Evolutionary conservation across 495 filamentous ascomycete species (phyloP), one percentile per base, ranked within the genome.

Genomic region (Penicillium maclennaniae): DNA sequence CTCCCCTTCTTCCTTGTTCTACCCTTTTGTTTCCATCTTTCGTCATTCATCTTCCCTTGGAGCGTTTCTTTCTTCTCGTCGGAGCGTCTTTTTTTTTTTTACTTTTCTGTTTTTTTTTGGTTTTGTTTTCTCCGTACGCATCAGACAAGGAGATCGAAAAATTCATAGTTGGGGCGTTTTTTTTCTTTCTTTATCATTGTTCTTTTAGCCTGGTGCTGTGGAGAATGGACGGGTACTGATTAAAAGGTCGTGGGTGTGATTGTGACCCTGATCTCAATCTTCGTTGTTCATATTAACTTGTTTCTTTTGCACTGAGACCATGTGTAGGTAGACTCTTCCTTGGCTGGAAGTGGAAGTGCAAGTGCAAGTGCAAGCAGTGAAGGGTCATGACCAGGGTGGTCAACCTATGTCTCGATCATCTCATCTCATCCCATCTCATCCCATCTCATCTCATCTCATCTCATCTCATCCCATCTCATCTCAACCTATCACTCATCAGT

Each of bases 151-250:
- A 59, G 53, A 55, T 26, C 25, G 41, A 42, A 55, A 55, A 49
- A 53, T 20, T 62, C 62, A 65, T 65, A 59, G 62, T 59, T 62
- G 26, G 43, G 62, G 61, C 61, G 58, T 65, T 60, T 40, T 51
- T 25, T 41, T 31, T 45, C 41, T 51, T 51, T 48, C 36, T 28
- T 43, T 43, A 51, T 51, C 53, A 49, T 43, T 34, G 4, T 31
- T 19, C 31, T 38, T 8, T 12, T 31, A 7, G 5, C 2, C 23
- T 23, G 23, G 23, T 23, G n/a, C n/a, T n/a, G 23, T 23, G 23
- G 23, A 5, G 23, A 23, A 23, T 23, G 23, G 23, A 23, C 23
- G 2, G 23, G 23, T 23, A 23, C 23, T 23, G 23, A 23, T 23
- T 34, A 34, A 12, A 19, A 17, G n/a, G 28, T 16, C 19, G 12